These are phyloP conservation scores for Quercus tomentella DNA, from an alignment of 331 rosid genomes.

Conservation along the genomic window DNA sequence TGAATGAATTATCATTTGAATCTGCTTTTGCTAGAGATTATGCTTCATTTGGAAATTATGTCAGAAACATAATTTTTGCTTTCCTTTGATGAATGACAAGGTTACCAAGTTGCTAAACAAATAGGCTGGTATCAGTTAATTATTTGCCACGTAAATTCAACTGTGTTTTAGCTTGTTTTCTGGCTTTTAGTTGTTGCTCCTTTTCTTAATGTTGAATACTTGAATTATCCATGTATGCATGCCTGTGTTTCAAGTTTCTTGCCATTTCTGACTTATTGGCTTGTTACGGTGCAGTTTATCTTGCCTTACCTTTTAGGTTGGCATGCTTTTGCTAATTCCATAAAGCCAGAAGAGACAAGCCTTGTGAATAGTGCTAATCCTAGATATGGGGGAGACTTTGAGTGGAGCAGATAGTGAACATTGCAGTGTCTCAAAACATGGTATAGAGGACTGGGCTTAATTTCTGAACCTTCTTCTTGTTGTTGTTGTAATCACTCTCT, in stretches of 20 bases:
- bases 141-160: not conserved
- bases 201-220: not conserved
- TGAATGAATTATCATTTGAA: not conserved
- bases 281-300: conserved; percentile 53
- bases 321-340: conserved; percentile 74
- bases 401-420: conserved; percentile 66
- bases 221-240: not conserved
- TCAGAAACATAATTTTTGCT: not conserved
- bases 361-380: conserved; percentile 46
- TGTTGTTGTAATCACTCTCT: not conserved
- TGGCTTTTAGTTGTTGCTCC: not conserved
- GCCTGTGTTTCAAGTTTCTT: not conserved
- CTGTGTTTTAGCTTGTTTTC: not conserved
- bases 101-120: not conserved
- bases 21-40: not conserved
- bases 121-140: not conserved
- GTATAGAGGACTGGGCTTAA: not conserved
- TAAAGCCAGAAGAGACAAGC: conserved; percentile 49
- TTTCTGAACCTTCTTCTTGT: not conserved
- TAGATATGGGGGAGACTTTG: conserved; percentile 70
- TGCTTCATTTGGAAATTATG: not conserved
- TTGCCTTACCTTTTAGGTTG: conserved; percentile 83
- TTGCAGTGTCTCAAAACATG: not conserved
- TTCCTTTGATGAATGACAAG: too few relatives aligned
- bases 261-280: conserved; percentile 5